Evolutionary conservation across 371 early-diverging fungal species (phyloP).

Genomic region (Circinella minor): DNA sequence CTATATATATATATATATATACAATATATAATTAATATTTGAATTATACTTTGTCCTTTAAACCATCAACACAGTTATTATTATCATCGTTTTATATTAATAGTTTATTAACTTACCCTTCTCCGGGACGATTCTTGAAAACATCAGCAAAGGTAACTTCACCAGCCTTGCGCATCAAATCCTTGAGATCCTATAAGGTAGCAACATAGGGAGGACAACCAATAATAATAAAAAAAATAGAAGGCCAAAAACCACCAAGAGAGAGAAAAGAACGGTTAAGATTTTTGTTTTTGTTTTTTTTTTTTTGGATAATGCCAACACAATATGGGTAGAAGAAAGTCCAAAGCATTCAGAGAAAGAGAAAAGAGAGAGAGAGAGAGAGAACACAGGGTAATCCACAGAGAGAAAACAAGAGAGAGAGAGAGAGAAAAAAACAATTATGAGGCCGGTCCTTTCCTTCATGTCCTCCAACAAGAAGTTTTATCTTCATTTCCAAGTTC

Average conservation of each 20-base stretch:
- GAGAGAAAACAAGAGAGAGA: too few relatives aligned
- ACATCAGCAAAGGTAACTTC: conserved; percentile 94
- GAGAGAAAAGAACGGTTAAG: conserved; percentile 1
- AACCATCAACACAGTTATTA: too few relatives aligned
- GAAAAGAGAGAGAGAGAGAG: too few relatives aligned
- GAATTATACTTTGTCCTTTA: too few relatives aligned
- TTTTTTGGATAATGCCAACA: neutral
- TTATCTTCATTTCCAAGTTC: too few relatives aligned
- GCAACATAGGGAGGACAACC: conserved; percentile 1
- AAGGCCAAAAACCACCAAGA: neutral
- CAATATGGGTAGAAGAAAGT: too few relatives aligned
- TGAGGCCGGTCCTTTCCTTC: neutral
- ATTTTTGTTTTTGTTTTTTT: too few relatives aligned
- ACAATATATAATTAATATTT: conserved; percentile 2
- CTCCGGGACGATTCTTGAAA: conserved; percentile 78
- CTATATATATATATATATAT: conserved; percentile 41
- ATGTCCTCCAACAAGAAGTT: neutral
- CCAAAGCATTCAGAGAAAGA: too few relatives aligned
- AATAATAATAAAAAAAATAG: conserved; percentile 12
- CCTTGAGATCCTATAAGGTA: conserved; percentile 89
- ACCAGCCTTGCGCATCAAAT: conserved; percentile 94
- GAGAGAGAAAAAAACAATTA: too few relatives aligned
- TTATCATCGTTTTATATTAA: too few relatives aligned
- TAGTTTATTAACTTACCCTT: conserved; percentile 68
- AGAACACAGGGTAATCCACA: too few relatives aligned